Percentiles rank a stretch among this genome's conserved stretches.
Evolutionary conservation across 129 eudicot species (phyloP).

Genomic region (Chrysanthemum lavandulifolium): DNA sequence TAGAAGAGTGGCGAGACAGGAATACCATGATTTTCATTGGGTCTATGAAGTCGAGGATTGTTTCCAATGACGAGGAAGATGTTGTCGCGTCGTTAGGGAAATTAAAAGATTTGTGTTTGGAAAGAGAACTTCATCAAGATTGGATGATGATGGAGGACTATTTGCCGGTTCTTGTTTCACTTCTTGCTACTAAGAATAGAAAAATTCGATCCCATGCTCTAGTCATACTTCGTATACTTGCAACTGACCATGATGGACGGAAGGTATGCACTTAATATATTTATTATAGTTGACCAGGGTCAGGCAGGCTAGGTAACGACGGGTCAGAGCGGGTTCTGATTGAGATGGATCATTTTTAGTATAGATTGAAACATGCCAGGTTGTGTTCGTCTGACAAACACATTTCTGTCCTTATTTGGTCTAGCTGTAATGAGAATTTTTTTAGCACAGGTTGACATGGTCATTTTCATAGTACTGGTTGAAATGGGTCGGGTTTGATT

Average conservation of each 20-base stretch:
- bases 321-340: background rate
- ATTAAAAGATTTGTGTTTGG: slow-evolving; percentile 31
- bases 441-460: no score
- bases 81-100: slow-evolving; percentile 31
- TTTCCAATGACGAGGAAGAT: slow-evolving; percentile 44
- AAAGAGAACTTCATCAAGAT: slow-evolving; percentile 45
- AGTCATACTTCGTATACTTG: slow-evolving; percentile 39
- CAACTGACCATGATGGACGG: slow-evolving; percentile 37
- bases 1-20: slow-evolving; percentile 53
- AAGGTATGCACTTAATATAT: slow-evolving; percentile 34
- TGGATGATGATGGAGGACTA: slow-evolving; percentile 57
- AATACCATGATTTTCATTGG: slow-evolving; percentile 50
- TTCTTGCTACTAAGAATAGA: slow-evolving; percentile 35
- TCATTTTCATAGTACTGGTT: no score
- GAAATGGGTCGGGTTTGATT: background rate
- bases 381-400: background rate
- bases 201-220: slow-evolving; percentile 33
- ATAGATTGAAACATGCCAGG: background rate
- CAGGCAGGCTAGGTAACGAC: background rate
- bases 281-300: background rate
- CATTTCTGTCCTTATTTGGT: background rate
- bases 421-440: no score
- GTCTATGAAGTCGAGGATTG: slow-evolving; percentile 43
- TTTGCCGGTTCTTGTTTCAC: slow-evolving; percentile 40
- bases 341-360: background rate